A percentile compares a stretch with the other conserved stretches of the same genome.
These are phyloP conservation scores for Hyaloscypha bicolor DNA, from an alignment of 495 filamentous ascomycete species.

Conservation along the genomic window DNA sequence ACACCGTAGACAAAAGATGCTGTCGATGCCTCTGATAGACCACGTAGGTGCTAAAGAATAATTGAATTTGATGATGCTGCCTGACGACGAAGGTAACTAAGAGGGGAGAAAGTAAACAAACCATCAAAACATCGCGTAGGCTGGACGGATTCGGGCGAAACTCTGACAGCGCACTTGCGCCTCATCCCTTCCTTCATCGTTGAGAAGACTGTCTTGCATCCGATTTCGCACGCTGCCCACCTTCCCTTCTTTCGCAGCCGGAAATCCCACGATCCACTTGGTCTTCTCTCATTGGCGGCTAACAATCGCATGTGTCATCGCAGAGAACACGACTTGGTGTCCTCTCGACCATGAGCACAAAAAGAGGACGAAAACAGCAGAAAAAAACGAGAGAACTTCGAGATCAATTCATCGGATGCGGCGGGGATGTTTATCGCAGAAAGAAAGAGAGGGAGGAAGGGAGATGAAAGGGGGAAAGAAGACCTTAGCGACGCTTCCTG, in stretches of 20 bases:
- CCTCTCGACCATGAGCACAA: not conserved
- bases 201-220: not conserved
- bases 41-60: not conserved
- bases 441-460: conserved; percentile 6
- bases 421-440: not conserved
- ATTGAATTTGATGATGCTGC: too few species aligned
- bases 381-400: conserved; percentile 22
- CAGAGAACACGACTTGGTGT: conserved; percentile 12
- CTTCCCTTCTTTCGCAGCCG: not conserved
- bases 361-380: conserved; percentile 20
- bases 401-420: not conserved
- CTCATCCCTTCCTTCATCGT: not conserved
- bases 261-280: conserved; percentile 9
- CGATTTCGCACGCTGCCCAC: not conserved
- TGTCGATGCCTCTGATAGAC: not conserved
- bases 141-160: not conserved
- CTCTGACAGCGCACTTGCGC: not conserved
- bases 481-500: not conserved
- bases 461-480: conserved; percentile 11
- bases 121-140: not conserved
- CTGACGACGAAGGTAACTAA: too few species aligned
- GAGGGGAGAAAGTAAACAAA: not conserved
- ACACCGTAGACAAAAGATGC: not conserved
- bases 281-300: conserved; percentile 9
- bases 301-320: conserved; percentile 1